phyloP scores from a whole-genome alignment of 768 basidiomycete genomes.

The Sarcomyxa edulis region DNA sequence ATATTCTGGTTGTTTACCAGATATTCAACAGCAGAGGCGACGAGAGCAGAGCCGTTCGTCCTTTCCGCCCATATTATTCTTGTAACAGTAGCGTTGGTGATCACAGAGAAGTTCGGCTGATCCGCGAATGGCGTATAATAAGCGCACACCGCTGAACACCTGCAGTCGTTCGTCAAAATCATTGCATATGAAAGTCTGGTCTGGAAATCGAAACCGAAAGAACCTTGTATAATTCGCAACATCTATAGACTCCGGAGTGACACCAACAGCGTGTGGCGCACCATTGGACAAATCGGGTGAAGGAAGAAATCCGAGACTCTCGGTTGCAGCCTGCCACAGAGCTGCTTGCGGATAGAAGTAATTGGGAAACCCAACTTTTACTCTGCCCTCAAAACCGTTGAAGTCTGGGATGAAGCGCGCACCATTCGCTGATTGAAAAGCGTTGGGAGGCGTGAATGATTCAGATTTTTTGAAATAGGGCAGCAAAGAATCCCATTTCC shows the following conservation, averaged over 20 bases:
- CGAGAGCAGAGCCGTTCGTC: conserved; percentile 22
- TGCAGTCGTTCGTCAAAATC: too few relatives aligned
- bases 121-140: conserved; percentile 23
- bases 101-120: conserved; percentile 46
- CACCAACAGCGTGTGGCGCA: conserved; percentile 21
- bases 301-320: conserved; percentile 14
- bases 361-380: conserved; percentile 28
- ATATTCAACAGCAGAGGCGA: conserved; percentile 45
- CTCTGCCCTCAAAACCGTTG: conserved; percentile 22
- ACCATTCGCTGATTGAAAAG: conserved; percentile 19
- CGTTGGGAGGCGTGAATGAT: conserved; percentile 45
- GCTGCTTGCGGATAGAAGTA: conserved; percentile 22
- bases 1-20: conserved; percentile 21
- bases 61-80: conserved; percentile 37
- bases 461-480: conserved; percentile 49
- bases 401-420: conserved; percentile 17
- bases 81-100: conserved; percentile 51
- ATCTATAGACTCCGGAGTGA: conserved; percentile 24
- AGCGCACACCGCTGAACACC: conserved; percentile 15
- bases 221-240: conserved; percentile 25
- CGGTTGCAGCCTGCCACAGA: conserved; percentile 20
- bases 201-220: too few relatives aligned
- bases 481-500: conserved; percentile 37
- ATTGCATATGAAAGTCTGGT: not conserved
- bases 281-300: conserved; percentile 23